Evolutionary conservation across 768 basidiomycete species (phyloP), one percentile per base, ranked within the genome.

Genomic region (Phaeotremella fagi): DNA sequence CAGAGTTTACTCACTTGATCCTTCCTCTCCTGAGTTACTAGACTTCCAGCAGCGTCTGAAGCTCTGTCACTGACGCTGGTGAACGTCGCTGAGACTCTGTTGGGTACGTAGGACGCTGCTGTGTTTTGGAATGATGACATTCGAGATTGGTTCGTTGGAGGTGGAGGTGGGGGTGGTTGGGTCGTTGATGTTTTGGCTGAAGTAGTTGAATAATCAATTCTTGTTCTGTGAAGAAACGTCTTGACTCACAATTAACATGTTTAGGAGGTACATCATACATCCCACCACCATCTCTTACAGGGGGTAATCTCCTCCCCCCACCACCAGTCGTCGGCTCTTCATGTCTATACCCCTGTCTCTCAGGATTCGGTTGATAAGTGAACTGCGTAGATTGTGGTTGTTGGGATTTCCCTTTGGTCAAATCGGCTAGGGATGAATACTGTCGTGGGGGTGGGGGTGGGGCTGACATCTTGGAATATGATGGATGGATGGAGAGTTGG

Each of bases 91-190:
- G 38, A 41, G 7, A 48, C 58, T 15, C 52, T 43, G 11, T 54
- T 50, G 24, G 58, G 58, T n/a, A 54, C 52, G 38, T 61, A 61
- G 15, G 48, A 22, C 3, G 26, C 48, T 3, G 60, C 60, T 6
- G 60, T 61, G 27, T 43, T 54, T 46, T 43, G 41, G 47, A 55
- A 33, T n/a, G 45, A 41, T 37, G 55, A 35, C n/a, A 48, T 41
- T 46, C 46, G 12, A 20, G 47, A n/a, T 29, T 18, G 22, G 14
- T 45, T 22, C 22, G 43, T 37, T 16, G 15, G 43, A 25, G 38
- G 46, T 22, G 48, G 35, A 16, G 43, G 46, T 16, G 15, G 43
- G 23, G 38, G 46, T 22, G 48, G 35, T n/a, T n/a, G n/a, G n/a
- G n/a, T n/a, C n/a, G n/a, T n/a, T n/a, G n/a, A n/a, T n/a, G n/a